Evolutionary conservation across 2,329 filamentous ascomycete species (phyloP).

Genomic region (Lasiodiplodia gonubiensis): DNA sequence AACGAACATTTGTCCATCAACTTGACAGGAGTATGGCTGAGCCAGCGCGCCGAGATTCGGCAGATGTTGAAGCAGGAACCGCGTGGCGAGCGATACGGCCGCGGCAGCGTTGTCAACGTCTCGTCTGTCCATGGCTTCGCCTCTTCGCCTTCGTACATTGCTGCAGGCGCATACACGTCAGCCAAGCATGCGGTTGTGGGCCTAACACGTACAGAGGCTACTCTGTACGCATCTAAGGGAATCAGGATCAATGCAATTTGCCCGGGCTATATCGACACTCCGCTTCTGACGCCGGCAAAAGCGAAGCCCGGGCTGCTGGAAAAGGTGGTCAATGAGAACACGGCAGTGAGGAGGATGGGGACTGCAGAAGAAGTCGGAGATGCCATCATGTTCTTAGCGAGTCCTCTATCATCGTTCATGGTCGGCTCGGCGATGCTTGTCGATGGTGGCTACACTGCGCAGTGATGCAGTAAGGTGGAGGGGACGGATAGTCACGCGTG

Average conservation of each 20-base stretch:
- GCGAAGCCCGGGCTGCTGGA: not conserved
- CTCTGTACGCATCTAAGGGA: conserved; percentile 56
- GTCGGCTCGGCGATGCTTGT: conserved; percentile 51
- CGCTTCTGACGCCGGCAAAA: conserved; percentile 35
- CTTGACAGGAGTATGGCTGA: conserved; percentile 63
- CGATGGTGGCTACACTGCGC: conserved; percentile 40
- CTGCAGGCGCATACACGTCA: conserved; percentile 54
- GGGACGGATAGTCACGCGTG: too few species aligned
- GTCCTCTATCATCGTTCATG: conserved; percentile 57
- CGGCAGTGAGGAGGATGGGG: conserved; percentile 52
- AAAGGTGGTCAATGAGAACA: conserved; percentile 36
- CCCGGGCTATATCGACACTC: conserved; percentile 56
- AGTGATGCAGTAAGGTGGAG: too few species aligned
- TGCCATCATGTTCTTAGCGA: conserved; percentile 55
- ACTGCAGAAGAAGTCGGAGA: conserved; percentile 58
- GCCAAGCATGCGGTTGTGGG: conserved; percentile 62
- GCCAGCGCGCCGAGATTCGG: conserved; percentile 59
- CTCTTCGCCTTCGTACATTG: conserved; percentile 38
- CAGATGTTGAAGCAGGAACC: conserved; percentile 59
- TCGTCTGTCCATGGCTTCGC: conserved; percentile 60
- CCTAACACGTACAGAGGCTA: conserved; percentile 61
- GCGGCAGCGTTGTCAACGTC: conserved; percentile 62
- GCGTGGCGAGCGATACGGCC: conserved; percentile 36
- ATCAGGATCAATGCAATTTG: conserved; percentile 69
- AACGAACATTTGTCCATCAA: conserved; percentile 59